Conservation (phyloP, 2,329 filamentous ascomycete genomes). For the Parascedosporium putredinis region DNA sequence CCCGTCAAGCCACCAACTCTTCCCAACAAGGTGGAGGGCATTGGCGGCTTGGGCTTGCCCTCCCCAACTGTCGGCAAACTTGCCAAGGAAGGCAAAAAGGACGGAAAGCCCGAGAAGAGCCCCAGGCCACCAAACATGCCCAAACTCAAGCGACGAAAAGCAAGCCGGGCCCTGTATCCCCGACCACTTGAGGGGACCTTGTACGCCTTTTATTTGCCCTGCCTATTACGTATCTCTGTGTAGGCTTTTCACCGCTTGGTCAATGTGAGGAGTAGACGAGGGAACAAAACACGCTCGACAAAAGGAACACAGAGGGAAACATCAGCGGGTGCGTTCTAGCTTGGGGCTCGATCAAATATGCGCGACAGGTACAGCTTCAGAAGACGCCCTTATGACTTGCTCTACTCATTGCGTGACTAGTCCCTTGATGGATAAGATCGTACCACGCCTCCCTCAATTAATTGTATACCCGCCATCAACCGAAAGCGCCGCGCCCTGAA, state of each 20-base stretch:
- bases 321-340: no score
- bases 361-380: no score
- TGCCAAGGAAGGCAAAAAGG: constrained; percentile 20
- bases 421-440: neutral
- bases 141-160: constrained; percentile 30
- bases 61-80: constrained; percentile 20
- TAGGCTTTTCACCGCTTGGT: no score
- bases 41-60: neutral
- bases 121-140: constrained; percentile 15
- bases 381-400: no score
- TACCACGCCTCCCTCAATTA: neutral
- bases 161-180: constrained; percentile 15
- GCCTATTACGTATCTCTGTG: no score
- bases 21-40: constrained; percentile 3
- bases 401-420: neutral
- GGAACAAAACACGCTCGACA: no score
- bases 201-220: no score
- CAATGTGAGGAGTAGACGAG: no score
- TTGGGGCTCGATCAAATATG: no score
- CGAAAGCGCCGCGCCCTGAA: constrained; percentile 31
- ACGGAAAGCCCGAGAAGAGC: constrained; percentile 25
- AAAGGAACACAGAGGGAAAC: no score
- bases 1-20: constrained; percentile 12
- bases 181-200: neutral
- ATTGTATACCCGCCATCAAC: constrained; percentile 28